Conservation (phyloP, 2,329 filamentous ascomycete species). For the Leptographium wingfieldii region DNA sequence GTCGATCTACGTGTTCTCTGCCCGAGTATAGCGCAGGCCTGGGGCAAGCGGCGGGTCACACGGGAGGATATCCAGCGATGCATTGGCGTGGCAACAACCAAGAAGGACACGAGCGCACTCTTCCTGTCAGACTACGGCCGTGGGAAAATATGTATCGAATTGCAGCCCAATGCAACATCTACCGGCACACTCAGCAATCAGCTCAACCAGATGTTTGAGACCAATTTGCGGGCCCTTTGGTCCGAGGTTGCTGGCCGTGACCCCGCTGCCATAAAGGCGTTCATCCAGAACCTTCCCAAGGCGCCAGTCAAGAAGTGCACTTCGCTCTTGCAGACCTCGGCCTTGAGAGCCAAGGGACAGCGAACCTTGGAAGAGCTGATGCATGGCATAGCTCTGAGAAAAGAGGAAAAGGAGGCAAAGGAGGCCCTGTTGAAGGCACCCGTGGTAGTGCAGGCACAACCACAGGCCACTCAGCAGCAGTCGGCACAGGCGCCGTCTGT, state of each 20-base stretch:
- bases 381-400: slow-evolving; percentile 41
- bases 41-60: slow-evolving; percentile 58
- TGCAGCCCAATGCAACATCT: slow-evolving; percentile 29
- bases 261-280: slow-evolving; percentile 25
- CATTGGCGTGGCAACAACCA: slow-evolving; percentile 40
- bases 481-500: background rate
- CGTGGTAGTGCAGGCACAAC: background rate
- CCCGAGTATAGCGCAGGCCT: slow-evolving; percentile 51
- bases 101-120: slow-evolving; percentile 15
- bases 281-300: slow-evolving; percentile 44
- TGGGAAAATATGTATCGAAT: slow-evolving; percentile 42
- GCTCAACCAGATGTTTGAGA: slow-evolving; percentile 41
- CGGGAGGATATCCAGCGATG: slow-evolving; percentile 53
- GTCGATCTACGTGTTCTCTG: slow-evolving; percentile 49
- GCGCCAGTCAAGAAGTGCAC: slow-evolving; percentile 38
- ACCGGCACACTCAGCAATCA: slow-evolving; percentile 29
- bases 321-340: slow-evolving; percentile 39
- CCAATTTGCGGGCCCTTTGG: slow-evolving; percentile 36
- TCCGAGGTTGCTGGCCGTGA: slow-evolving; percentile 14
- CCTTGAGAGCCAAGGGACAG: slow-evolving; percentile 52
- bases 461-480: background rate
- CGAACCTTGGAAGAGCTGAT: slow-evolving; percentile 58
- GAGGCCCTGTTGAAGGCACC: slow-evolving; percentile 23
- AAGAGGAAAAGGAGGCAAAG: slow-evolving; percentile 29
- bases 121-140: slow-evolving; percentile 30